Evolutionary conservation across 2,329 filamentous ascomycete genomes (phyloP), one percentile per base, ranked within the genome.

Genomic region (Septoria petroselini): DNA sequence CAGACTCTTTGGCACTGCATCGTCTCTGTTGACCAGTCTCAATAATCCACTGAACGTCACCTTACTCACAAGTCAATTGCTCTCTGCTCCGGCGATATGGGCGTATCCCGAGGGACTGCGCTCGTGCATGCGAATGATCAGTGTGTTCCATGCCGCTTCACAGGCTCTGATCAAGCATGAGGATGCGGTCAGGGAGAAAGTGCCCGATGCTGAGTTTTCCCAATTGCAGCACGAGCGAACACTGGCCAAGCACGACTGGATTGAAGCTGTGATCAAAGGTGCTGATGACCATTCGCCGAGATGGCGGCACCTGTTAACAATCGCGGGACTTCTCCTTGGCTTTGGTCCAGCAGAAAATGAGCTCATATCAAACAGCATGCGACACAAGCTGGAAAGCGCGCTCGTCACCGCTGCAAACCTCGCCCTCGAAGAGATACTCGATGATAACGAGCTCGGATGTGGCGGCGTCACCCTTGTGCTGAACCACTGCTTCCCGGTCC

Each of bases 291-390:
- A 74, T 59, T 84, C 74, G 23, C 79, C 76, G 14, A 75, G 88
- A 63, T 95, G 89, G 89, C 84, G 89, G 67, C 90, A 95, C 68
- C 70, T 90, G 23, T 74, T 95, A n/a, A 78, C 91, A 4, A 78
- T 95, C 7, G 83, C 84, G 0, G 91, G 89, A 2, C 73, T 95
- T 17, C 70, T 95, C 50, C 78, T 91, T 64, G 89, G 88, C 7
- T 84, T 91, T 63, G 85, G 86, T 58, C 74, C 78, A 12, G 76
- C 80, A 53, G 78, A 83, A 33, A 72, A 82, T 38, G 77, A 79
- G 51, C 79, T 81, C n/a, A 68, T 90, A n/a, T 80, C 84, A 4
- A 70, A 74, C 25, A 69, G 76, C 42, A 75, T 91, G 66, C 77
- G 84, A 38, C 78, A 73, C 27, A 88, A 81, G 34, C 73, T 95